A percentile compares a stretch with the other conserved stretches of the same genome.
Evolutionary conservation across 2,329 filamentous ascomycete species (phyloP).

Genomic region (Colletotrichum trifolii): DNA sequence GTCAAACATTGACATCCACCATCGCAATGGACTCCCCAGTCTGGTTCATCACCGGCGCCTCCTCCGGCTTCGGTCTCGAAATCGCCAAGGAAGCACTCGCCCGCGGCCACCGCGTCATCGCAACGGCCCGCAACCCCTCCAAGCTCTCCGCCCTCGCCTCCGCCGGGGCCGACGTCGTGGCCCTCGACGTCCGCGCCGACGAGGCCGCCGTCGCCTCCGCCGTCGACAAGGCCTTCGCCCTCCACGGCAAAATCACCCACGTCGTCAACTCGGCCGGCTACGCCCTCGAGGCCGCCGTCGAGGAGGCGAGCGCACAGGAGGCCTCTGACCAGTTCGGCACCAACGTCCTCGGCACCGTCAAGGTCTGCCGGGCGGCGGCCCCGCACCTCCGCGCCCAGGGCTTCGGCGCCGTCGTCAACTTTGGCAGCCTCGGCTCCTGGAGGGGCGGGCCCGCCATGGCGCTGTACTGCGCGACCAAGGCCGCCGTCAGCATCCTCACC

Average conservation of each 20-base stretch:
- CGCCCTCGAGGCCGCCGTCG: conserved; percentile 54
- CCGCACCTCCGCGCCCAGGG: conserved; percentile 56
- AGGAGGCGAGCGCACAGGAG: conserved; percentile 53
- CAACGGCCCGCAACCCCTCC: conserved; percentile 56
- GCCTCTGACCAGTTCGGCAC: conserved; percentile 56
- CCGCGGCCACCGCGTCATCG: conserved; percentile 61
- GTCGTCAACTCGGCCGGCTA: conserved; percentile 61
- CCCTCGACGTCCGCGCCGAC: conserved; percentile 59
- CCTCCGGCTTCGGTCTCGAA: conserved; percentile 61
- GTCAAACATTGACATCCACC: not conserved
- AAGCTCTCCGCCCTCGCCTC: conserved; percentile 54
- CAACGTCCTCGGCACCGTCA: conserved; percentile 65
- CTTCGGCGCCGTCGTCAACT: conserved; percentile 51
- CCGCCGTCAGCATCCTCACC: conserved; percentile 55
- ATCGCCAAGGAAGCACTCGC: conserved; percentile 56
- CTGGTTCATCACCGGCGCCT: conserved; percentile 66
- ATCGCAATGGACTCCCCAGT: conserved; percentile 45
- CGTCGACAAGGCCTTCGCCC: conserved; percentile 46
- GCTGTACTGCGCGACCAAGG: conserved; percentile 58
- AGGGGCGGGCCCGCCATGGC: conserved; percentile 49
- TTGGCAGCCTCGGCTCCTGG: conserved; percentile 61
- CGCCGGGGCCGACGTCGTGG: conserved; percentile 54
- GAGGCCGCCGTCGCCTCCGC: conserved; percentile 49
- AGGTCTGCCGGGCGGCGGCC: conserved; percentile 59
- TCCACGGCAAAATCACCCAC: conserved; percentile 56